These are phyloP conservation scores for Epichloe sibirici DNA, from an alignment of 2,329 filamentous ascomycete species.

Conservation along the genomic window DNA sequence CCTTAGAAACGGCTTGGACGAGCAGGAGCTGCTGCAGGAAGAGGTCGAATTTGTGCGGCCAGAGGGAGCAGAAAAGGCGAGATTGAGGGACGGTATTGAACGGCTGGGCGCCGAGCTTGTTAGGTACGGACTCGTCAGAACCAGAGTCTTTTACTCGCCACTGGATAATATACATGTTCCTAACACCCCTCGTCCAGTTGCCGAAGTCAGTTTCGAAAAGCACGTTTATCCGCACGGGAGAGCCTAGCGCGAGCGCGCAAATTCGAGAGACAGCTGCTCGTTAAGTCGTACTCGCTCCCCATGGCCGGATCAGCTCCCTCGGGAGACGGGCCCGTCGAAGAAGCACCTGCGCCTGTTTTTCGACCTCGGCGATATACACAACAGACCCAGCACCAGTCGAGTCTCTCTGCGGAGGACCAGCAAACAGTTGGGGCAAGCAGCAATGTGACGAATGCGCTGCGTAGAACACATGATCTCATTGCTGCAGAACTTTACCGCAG, in stretches of 20 bases:
- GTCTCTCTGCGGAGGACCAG: slow-evolving; percentile 53
- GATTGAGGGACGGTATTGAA: slow-evolving; percentile 53
- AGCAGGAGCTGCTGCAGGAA: slow-evolving; percentile 67
- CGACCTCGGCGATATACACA: slow-evolving; percentile 14
- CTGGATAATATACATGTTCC: neutral
- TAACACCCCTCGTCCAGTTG: slow-evolving; percentile 23
- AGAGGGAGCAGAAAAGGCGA: slow-evolving; percentile 46
- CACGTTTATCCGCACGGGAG: slow-evolving; percentile 67
- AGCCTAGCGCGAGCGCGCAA: slow-evolving; percentile 61
- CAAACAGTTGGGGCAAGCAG: slow-evolving; percentile 61
- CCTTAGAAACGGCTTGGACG: slow-evolving; percentile 68
- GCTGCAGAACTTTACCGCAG: slow-evolving; percentile 73
- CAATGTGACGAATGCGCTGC: slow-evolving; percentile 74
- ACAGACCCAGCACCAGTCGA: slow-evolving; percentile 23
- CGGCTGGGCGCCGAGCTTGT: slow-evolving; percentile 60
- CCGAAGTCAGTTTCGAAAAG: slow-evolving; percentile 63
- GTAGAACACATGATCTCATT: slow-evolving; percentile 79
- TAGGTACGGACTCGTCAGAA: slow-evolving; percentile 35
- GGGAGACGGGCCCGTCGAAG: slow-evolving; percentile 10
- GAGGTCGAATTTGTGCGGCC: slow-evolving; percentile 59
- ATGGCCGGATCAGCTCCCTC: slow-evolving; percentile 20
- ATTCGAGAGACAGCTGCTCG: slow-evolving; percentile 64
- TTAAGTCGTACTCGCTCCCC: slow-evolving; percentile 48
- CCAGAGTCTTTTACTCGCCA: neutral
- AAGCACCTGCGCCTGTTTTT: slow-evolving; percentile 9